Evolutionary conservation across 805 yeast species (phyloP).

Genomic region (Lipomyces sp.): DNA sequence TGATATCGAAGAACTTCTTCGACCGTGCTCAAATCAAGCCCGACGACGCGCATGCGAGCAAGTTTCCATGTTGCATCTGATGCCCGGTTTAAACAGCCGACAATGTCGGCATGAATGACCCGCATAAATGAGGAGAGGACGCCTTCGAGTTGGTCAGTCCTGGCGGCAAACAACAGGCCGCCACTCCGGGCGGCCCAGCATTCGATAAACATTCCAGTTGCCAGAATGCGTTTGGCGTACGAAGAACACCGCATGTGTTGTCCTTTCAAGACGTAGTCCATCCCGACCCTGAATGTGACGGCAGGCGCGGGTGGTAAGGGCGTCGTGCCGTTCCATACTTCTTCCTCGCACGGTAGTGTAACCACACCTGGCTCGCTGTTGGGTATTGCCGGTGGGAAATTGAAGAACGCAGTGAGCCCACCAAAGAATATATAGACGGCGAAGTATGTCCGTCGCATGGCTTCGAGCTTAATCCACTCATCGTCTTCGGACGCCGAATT

Average conservation of each 20-base stretch:
- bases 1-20: conserved; percentile 29
- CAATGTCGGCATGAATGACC: conserved; percentile 14
- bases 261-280: conserved; percentile 29
- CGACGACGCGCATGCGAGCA: conserved; percentile 21
- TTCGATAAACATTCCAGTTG: conserved; percentile 41
- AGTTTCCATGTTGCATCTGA: conserved; percentile 31
- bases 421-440: conserved; percentile 43
- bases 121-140: conserved; percentile 18
- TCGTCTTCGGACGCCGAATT: conserved; percentile 32
- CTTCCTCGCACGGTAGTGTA: conserved; percentile 45
- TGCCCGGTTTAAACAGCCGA: conserved; percentile 17
- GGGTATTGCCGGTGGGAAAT: conserved; percentile 41
- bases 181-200: conserved; percentile 27
- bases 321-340: conserved; percentile 42
- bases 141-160: conserved; percentile 27
- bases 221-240: conserved; percentile 39
- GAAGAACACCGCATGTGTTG: conserved; percentile 32
- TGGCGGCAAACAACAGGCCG: conserved; percentile 16
- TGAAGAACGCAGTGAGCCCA: conserved; percentile 41
- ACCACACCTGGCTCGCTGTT: conserved; percentile 32
- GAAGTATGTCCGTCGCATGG: conserved; percentile 43
- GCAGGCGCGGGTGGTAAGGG: conserved; percentile 23
- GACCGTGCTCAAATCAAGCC: conserved; percentile 19
- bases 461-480: conserved; percentile 43
- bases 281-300: conserved; percentile 35